phyloP scores from a whole-genome alignment of 1,284 basidiomycete species.

The Rhodotorula sp. region DNA sequence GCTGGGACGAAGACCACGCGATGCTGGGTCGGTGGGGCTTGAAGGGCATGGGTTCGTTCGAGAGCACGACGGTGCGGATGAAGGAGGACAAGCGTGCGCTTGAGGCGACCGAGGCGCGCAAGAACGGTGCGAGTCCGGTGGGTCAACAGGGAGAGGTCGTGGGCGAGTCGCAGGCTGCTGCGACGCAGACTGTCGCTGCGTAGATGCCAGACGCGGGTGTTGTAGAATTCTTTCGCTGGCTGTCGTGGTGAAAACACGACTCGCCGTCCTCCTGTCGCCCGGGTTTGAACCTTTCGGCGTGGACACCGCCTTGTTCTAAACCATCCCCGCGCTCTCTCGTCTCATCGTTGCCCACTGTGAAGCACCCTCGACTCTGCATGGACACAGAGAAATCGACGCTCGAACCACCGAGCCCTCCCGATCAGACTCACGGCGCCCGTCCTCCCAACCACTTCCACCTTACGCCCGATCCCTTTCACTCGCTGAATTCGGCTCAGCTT shows the following conservation, averaged over 20 bases:
- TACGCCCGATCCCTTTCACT: conserved; percentile 6
- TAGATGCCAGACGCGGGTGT: background rate
- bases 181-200: background rate
- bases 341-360: background rate
- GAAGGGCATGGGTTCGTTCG: conserved; percentile 68
- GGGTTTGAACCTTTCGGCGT: too few species aligned
- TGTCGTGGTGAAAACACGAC: background rate
- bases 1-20: conserved; percentile 73
- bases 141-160: background rate
- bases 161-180: background rate
- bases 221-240: background rate
- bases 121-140: conserved; percentile 22
- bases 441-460: background rate
- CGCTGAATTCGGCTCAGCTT: too few species aligned
- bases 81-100: conserved; percentile 40
- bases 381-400: background rate
- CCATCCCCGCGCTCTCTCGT: background rate
- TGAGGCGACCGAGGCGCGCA: conserved; percentile 35
- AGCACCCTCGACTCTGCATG: background rate
- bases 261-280: background rate
- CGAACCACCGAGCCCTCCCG: background rate
- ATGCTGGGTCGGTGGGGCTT: conserved; percentile 94
- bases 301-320: background rate
- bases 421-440: conserved; percentile 2
- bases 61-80: conserved; percentile 38